phyloP scores from a whole-genome alignment of 225 moss, liverwort and hornwort species.

The Sphagnum contortum region DNA sequence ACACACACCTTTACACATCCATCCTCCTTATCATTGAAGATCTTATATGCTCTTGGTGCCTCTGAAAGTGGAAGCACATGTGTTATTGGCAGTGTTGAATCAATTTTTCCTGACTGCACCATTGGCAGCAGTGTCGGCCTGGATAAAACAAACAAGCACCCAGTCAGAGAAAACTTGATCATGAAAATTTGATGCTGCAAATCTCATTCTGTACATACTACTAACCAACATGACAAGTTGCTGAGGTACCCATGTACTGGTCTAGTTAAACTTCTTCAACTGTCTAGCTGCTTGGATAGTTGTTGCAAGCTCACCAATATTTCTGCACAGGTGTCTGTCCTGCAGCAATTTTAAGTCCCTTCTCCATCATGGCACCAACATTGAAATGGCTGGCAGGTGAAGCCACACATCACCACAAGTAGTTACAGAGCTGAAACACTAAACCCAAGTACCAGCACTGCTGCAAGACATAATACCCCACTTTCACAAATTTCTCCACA shows the following conservation, averaged over 20 bases:
- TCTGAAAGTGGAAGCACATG: slow-evolving; percentile 26
- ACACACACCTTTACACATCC: slow-evolving; percentile 41
- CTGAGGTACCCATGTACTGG: background rate
- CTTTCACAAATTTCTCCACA: too few relatives aligned
- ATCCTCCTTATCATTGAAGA: slow-evolving; percentile 44
- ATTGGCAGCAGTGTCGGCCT: slow-evolving; percentile 18
- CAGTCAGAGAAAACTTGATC: background rate
- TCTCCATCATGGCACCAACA: slow-evolving; percentile 67
- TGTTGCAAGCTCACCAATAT: slow-evolving; percentile 25
- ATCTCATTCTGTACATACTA: too few relatives aligned
- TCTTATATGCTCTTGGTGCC: slow-evolving; percentile 33
- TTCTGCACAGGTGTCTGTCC: slow-evolving; percentile 54
- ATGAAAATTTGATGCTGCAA: background rate
- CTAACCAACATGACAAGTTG: too few relatives aligned
- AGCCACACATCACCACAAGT: background rate
- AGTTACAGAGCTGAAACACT: background rate
- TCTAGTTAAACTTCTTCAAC: background rate
- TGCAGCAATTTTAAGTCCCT: slow-evolving; percentile 48
- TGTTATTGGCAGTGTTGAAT: slow-evolving; percentile 34
- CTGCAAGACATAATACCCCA: too few relatives aligned
- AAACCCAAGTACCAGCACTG: too few relatives aligned
- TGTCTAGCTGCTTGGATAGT: too few relatives aligned
- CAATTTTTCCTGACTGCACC: slow-evolving; percentile 34
- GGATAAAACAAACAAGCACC: background rate
- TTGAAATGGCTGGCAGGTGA: slow-evolving; percentile 28